Evolutionary conservation across 108 stramenopile genomes (phyloP).

Genomic region (Tribonema minus): DNA sequence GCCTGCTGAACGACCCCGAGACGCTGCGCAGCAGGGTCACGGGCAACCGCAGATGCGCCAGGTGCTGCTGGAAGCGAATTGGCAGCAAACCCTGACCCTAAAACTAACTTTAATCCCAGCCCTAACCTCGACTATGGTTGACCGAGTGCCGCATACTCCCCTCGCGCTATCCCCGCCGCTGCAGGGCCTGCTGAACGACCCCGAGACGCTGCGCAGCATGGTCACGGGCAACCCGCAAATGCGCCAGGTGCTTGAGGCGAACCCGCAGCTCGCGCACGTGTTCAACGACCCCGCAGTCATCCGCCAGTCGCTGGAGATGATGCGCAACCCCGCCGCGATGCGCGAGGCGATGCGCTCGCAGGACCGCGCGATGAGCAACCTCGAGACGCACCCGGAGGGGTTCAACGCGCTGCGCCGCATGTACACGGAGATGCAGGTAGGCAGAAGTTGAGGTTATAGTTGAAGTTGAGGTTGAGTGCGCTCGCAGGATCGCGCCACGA

Average conservation of each 20-base stretch:
- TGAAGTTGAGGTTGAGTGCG: too few relatives aligned
- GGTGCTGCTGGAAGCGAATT: too few relatives aligned
- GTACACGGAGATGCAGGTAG: too few relatives aligned
- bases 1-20: too few relatives aligned
- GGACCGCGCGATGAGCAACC: slow-evolving; percentile 87
- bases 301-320: slow-evolving; percentile 83
- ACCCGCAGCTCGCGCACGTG: slow-evolving; percentile 80
- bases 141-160: too few relatives aligned
- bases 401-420: slow-evolving; percentile 82
- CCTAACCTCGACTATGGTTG: too few relatives aligned
- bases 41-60: too few relatives aligned
- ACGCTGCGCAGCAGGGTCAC: too few relatives aligned
- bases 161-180: too few relatives aligned
- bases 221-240: slow-evolving; percentile 87
- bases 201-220: slow-evolving; percentile 75
- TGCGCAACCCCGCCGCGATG: slow-evolving; percentile 74
- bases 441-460: too few relatives aligned
- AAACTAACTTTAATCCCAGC: too few relatives aligned
- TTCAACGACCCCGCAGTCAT: slow-evolving; percentile 79
- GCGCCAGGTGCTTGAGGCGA: slow-evolving; percentile 73
- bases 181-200: slow-evolving; percentile 76
- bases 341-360: slow-evolving; percentile 71
- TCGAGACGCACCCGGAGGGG: slow-evolving; percentile 90
- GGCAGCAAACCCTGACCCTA: too few relatives aligned
- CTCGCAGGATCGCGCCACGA: slow-evolving; percentile 87